Conservation (phyloP, 768 basidiomycete species). For the Fomitopsis pulvina region DNA sequence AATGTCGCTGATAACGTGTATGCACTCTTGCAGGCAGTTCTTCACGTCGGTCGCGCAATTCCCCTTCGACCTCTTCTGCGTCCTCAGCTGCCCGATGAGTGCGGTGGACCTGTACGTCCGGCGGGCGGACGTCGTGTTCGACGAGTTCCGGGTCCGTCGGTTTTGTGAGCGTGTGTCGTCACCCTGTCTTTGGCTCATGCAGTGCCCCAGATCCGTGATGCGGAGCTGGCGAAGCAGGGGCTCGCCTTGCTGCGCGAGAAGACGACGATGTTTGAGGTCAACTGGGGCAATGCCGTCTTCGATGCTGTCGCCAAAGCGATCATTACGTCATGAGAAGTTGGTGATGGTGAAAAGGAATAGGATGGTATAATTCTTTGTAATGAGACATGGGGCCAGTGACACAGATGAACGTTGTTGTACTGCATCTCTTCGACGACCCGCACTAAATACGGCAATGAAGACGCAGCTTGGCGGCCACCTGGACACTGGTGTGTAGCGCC, state of each 20-base stretch:
- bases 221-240: slow-evolving; percentile 31
- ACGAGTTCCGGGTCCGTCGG: slow-evolving; percentile 28
- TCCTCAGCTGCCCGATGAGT: slow-evolving; percentile 26
- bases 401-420: too few species aligned
- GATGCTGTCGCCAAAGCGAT: slow-evolving; percentile 8
- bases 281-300: slow-evolving; percentile 19
- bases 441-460: too few species aligned
- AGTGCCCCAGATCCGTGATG: slow-evolving; percentile 29
- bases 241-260: slow-evolving; percentile 13
- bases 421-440: too few species aligned
- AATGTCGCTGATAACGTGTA: background rate
- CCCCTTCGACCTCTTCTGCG: slow-evolving; percentile 24
- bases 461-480: too few species aligned
- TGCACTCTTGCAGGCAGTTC: slow-evolving; percentile 12
- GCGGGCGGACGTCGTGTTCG: slow-evolving; percentile 34
- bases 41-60: slow-evolving; percentile 20
- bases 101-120: slow-evolving; percentile 30
- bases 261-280: slow-evolving; percentile 9
- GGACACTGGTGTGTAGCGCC: too few species aligned
- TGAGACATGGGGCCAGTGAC: too few species aligned
- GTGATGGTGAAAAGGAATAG: too few species aligned
- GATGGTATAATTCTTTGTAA: too few species aligned
- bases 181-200: background rate
- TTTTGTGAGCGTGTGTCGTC: background rate
- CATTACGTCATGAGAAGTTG: background rate